These are phyloP conservation scores for Termitomyces bulborhizus DNA, from an alignment of 768 basidiomycete species.

Conservation along the genomic window DNA sequence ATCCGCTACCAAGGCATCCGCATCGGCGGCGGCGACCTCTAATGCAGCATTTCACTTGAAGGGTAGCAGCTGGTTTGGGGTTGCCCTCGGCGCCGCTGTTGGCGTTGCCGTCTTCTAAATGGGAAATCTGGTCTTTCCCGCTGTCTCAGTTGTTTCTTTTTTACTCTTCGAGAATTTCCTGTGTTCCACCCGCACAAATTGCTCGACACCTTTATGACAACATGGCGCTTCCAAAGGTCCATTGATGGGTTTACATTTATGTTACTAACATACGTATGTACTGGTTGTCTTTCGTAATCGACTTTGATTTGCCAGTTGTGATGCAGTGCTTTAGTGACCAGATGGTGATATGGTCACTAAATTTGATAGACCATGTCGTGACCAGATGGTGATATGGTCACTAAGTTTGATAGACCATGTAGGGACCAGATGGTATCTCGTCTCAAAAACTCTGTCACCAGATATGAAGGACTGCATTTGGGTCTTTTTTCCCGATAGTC, in stretches of 20 bases:
- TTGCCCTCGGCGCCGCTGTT: slow-evolving; percentile 27
- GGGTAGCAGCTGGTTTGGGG: slow-evolving; percentile 26
- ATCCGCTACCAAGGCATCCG: slow-evolving; percentile 10
- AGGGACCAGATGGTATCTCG: too few relatives aligned
- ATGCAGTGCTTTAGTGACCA: too few relatives aligned
- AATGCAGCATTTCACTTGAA: slow-evolving; percentile 21
- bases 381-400: too few relatives aligned
- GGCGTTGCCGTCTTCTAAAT: slow-evolving; percentile 32
- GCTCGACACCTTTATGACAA: too few relatives aligned
- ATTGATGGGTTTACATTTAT: not conserved
- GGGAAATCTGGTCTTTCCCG: slow-evolving; percentile 1
- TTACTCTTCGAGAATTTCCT: not conserved
- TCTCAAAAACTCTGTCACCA: too few relatives aligned
- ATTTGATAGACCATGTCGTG: too few relatives aligned
- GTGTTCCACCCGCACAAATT: not conserved
- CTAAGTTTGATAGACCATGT: too few relatives aligned
- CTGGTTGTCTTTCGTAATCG: not conserved
- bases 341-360: too few relatives aligned
- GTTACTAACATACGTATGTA: not conserved
- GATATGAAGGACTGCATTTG: too few relatives aligned
- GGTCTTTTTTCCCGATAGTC: too few relatives aligned
- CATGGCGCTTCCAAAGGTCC: not conserved
- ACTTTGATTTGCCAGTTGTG: too few relatives aligned
- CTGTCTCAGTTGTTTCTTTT: not conserved
- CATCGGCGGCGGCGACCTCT: slow-evolving; percentile 11